These are phyloP conservation scores for Luffa acutangula DNA, from an alignment of 306 rosid species.

Conservation along the genomic window DNA sequence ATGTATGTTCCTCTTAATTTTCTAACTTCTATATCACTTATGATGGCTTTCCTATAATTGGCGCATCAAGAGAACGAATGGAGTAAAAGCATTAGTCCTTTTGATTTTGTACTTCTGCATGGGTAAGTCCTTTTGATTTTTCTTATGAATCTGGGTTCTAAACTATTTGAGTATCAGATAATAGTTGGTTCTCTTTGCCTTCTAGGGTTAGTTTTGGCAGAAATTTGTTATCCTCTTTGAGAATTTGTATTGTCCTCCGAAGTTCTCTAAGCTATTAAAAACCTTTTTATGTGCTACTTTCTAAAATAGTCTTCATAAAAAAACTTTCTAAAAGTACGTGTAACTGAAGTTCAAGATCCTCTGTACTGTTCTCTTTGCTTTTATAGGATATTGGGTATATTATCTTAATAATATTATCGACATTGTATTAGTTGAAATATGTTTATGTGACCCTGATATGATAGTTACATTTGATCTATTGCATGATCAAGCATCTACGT, in stretches of 20 bases:
- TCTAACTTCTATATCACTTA: slow-evolving; percentile 3
- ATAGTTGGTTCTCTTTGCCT: too few species aligned
- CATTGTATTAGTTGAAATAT: neutral
- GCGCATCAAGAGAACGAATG: slow-evolving; percentile 35
- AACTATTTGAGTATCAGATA: too few species aligned
- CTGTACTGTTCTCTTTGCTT: neutral
- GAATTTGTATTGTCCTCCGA: neutral
- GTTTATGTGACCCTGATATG: neutral
- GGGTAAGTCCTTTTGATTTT: slow-evolving; percentile 23
- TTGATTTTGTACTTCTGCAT: slow-evolving; percentile 40
- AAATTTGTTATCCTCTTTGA: neutral
- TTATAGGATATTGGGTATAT: neutral
- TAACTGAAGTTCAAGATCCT: neutral
- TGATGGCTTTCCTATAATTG: slow-evolving; percentile 46
- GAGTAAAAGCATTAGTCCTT: slow-evolving; percentile 26
- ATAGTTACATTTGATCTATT: neutral
- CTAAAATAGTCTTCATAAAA: neutral
- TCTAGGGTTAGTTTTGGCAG: too few species aligned
- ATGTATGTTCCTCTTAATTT: neutral
- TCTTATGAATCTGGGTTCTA: too few species aligned
- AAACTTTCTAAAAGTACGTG: too few species aligned
- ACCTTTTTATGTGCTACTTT: neutral
- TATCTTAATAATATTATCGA: neutral
- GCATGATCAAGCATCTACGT: too few species aligned
- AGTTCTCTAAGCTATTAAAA: neutral